These are phyloP conservation scores for Monilinia fructigena DNA, from an alignment of 2,329 filamentous ascomycete species.

Conservation along the genomic window DNA sequence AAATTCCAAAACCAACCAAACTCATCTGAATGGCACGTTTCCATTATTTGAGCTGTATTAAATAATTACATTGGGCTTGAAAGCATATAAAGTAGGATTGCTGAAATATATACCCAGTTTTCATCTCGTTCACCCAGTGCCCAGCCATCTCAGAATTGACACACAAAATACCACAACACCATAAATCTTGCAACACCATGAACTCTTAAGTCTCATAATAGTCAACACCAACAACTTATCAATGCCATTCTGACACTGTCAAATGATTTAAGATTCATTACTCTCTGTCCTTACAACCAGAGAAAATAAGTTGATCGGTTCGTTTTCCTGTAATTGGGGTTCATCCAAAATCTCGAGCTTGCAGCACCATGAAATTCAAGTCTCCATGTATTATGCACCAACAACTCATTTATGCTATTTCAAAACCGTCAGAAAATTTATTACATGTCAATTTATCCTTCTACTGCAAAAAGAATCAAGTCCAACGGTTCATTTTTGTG, in stretches of 20 bases:
- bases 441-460: background rate
- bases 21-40: too few species aligned
- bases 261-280: background rate
- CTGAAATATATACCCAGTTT: too few species aligned
- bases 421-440: background rate
- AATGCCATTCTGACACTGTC: background rate
- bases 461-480: background rate
- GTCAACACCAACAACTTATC: background rate
- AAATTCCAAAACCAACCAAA: too few species aligned
- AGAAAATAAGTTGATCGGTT: background rate
- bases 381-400: background rate
- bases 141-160: background rate
- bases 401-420: background rate
- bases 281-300: background rate
- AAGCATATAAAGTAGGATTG: too few species aligned
- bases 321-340: background rate
- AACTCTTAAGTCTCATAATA: background rate
- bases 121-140: too few species aligned
- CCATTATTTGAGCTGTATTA: too few species aligned
- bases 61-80: too few species aligned
- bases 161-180: background rate
- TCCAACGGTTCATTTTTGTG: background rate
- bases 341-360: background rate
- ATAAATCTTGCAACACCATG: background rate
- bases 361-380: background rate